These are phyloP conservation scores for Ascochyta rabiei DNA, from an alignment of 2,329 filamentous ascomycete species.

Conservation along the genomic window DNA sequence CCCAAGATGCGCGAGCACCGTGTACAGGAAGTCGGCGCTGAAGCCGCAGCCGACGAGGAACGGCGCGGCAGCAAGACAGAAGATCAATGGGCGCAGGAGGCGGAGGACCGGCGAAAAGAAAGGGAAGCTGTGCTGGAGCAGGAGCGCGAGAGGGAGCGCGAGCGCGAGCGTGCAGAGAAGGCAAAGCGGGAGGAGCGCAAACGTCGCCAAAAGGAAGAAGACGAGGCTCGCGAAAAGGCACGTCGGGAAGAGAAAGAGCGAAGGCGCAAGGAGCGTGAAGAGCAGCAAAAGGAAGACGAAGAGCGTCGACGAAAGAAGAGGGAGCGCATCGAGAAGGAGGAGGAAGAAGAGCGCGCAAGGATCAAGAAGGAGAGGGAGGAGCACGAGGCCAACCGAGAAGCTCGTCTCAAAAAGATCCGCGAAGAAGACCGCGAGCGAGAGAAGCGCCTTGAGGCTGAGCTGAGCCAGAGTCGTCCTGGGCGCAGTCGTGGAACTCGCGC, in stretches of 20 bases:
- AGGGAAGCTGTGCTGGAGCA: conserved; percentile 67
- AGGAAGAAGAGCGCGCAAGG: conserved; percentile 59
- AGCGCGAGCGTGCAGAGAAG: conserved; percentile 57
- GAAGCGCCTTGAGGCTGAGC: conserved; percentile 54
- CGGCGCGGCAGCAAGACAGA: conserved; percentile 73
- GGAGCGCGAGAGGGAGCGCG: conserved; percentile 64
- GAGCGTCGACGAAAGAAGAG: conserved; percentile 40
- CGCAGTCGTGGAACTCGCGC: conserved; percentile 38
- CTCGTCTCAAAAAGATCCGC: conserved; percentile 49
- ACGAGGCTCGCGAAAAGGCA: conserved; percentile 52
- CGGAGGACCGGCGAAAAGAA: conserved; percentile 63
- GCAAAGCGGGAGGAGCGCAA: conserved; percentile 64
- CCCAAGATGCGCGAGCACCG: conserved; percentile 72
- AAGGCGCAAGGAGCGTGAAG: conserved; percentile 39
- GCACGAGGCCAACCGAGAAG: conserved; percentile 52
- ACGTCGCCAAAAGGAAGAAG: conserved; percentile 56
- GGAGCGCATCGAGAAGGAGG: conserved; percentile 42
- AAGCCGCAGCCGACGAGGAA: conserved; percentile 70
- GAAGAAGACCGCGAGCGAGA: conserved; percentile 45
- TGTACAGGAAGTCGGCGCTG: conserved; percentile 70
- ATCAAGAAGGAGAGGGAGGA: conserved; percentile 52
- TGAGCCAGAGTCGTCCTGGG: conserved; percentile 57
- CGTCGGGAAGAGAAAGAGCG: conserved; percentile 56
- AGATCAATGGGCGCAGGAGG: conserved; percentile 73
- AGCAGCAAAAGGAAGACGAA: conserved; percentile 39